These are phyloP conservation scores for Nothophytophthora sp. DNA, from an alignment of 352 stramenopile species.

Conservation along the genomic window DNA sequence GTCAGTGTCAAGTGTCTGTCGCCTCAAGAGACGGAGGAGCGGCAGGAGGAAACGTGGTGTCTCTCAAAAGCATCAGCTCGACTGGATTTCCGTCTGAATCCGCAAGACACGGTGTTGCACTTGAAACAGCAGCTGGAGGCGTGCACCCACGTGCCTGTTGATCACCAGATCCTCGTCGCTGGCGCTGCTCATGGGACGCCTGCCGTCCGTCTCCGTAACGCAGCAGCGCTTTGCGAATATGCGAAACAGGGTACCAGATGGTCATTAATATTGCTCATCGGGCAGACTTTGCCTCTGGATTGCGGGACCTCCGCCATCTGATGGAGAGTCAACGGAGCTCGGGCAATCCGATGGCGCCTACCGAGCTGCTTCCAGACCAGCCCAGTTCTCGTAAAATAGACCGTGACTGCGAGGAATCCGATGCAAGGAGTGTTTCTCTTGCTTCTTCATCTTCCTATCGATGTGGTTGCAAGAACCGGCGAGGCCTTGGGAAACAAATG, in stretches of 20 bases:
- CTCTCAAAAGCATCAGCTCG: neutral
- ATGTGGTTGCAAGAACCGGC: no score
- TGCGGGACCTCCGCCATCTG: conserved; percentile 6
- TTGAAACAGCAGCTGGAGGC: conserved; percentile 32
- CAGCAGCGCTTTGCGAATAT: conserved; percentile 19
- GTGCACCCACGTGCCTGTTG: conserved; percentile 15
- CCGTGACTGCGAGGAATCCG: no score
- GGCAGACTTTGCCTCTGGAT: conserved; percentile 27
- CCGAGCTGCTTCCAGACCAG: no score
- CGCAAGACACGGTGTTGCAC: conserved; percentile 22
- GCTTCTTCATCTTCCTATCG: no score
- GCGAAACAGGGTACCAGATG: conserved; percentile 20
- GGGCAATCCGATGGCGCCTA: no score
- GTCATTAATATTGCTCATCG: conserved; percentile 32
- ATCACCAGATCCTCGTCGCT: conserved; percentile 33
- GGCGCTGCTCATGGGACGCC: conserved; percentile 2
- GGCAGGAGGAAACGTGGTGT: conserved; percentile 5
- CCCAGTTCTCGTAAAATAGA: no score
- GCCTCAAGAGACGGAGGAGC: conserved; percentile 6
- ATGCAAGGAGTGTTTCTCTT: no score
- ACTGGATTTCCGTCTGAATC: conserved; percentile 21
- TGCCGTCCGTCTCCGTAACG: conserved; percentile 29
- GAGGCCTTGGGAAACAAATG: no score
- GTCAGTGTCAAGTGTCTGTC: conserved; percentile 29
- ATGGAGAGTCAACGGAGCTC: no score